These are phyloP conservation scores for Myxozyma sirexii DNA, from an alignment of 805 yeast species.

Conservation along the genomic window DNA sequence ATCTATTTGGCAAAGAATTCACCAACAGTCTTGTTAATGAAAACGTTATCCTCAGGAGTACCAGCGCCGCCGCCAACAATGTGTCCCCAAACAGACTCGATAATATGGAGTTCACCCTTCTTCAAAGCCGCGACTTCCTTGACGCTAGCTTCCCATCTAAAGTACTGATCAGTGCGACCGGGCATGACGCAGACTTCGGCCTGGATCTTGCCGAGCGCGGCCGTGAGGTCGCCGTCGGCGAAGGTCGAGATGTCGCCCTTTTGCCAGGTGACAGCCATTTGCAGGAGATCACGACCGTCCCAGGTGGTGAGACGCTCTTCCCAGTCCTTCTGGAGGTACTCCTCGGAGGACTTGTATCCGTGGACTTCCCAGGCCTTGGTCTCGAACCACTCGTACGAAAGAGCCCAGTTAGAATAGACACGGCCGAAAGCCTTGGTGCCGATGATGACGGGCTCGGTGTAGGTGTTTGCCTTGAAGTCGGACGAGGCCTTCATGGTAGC, in stretches of 20 bases:
- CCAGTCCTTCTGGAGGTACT: slow-evolving; percentile 29
- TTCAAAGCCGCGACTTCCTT: slow-evolving; percentile 31
- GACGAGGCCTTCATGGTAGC: slow-evolving; percentile 25
- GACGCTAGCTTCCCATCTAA: slow-evolving; percentile 31
- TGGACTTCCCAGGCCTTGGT: slow-evolving; percentile 31
- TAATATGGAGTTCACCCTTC: slow-evolving; percentile 28
- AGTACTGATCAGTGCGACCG: slow-evolving; percentile 30
- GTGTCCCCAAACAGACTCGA: slow-evolving; percentile 35
- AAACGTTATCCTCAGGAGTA: slow-evolving; percentile 25
- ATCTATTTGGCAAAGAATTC: slow-evolving; percentile 23
- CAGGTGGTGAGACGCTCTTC: slow-evolving; percentile 31
- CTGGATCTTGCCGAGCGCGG: slow-evolving; percentile 28
- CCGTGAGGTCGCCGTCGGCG: slow-evolving; percentile 29
- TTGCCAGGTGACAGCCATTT: slow-evolving; percentile 35
- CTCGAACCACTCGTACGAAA: slow-evolving; percentile 33
- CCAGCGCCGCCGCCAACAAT: slow-evolving; percentile 34
- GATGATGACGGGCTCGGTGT: slow-evolving; percentile 28
- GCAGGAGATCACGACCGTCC: slow-evolving; percentile 32
- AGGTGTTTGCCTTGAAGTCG: slow-evolving; percentile 27
- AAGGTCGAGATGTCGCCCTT: slow-evolving; percentile 33
- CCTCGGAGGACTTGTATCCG: slow-evolving; percentile 32
- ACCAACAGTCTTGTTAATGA: slow-evolving; percentile 22
- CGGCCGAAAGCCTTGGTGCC: slow-evolving; percentile 35
- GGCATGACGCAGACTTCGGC: slow-evolving; percentile 34
- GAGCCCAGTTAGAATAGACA: slow-evolving; percentile 35